phyloP scores from a whole-genome alignment of 495 filamentous ascomycete genomes.

The Immersiella caudata region DNA sequence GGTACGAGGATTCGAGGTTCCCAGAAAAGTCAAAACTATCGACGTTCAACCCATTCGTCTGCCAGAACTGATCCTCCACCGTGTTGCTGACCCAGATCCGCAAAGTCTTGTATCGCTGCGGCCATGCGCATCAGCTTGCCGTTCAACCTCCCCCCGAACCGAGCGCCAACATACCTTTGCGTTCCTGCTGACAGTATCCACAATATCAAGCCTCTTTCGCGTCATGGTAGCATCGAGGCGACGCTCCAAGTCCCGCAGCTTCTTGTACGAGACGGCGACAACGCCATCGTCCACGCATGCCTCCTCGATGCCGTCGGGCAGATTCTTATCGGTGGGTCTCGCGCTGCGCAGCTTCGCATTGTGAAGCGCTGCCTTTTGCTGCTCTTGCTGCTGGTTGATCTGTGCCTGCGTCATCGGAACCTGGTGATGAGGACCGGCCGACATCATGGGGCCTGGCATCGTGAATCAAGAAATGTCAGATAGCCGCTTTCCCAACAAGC shows the following conservation, averaged over 20 bases:
- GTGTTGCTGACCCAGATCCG: conserved; percentile 97
- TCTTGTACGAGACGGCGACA: conserved; percentile 77
- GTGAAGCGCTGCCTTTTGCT: conserved; percentile 59
- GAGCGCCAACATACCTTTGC: conserved; percentile 59
- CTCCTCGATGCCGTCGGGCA: conserved; percentile 87
- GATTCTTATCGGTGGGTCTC: conserved; percentile 91
- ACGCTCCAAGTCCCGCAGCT: conserved; percentile 83
- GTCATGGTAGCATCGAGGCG: conserved; percentile 92
- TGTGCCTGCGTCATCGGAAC: conserved; percentile 63
- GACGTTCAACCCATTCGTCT: conserved; percentile 63
- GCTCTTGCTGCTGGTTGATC: conserved; percentile 59
- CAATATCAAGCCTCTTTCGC: conserved; percentile 87
- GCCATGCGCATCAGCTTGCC: neutral
- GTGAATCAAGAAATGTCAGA: neutral
- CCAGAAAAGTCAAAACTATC: conserved; percentile 75
- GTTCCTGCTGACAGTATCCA: conserved; percentile 78
- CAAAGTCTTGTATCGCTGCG: conserved; percentile 74
- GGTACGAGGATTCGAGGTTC: conserved; percentile 72
- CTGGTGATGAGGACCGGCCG: conserved; percentile 34
- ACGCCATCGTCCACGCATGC: conserved; percentile 68
- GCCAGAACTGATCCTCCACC: conserved; percentile 93
- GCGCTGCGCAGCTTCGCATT: conserved; percentile 73
- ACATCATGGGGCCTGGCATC: conserved; percentile 38
- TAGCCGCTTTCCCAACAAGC: neutral
- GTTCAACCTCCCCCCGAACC: neutral